These are phyloP conservation scores for Colletotrichum tamarilloi DNA, from an alignment of 2,329 filamentous ascomycete genomes.

Conservation along the genomic window DNA sequence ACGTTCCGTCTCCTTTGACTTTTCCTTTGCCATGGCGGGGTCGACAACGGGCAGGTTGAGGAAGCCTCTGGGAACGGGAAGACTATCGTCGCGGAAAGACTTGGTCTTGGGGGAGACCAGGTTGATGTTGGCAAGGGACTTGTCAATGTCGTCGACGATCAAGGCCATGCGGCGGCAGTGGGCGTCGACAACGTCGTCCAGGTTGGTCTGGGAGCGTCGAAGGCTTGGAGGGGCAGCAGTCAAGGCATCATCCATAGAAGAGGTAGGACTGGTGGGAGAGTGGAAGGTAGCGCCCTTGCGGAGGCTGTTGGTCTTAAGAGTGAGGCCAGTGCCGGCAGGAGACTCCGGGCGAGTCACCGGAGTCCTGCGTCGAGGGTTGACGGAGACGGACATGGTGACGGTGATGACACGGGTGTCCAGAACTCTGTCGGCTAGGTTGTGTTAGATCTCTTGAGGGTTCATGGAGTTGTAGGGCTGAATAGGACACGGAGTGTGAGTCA, in stretches of 20 bases:
- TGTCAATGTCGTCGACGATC: slow-evolving; percentile 74
- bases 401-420: slow-evolving; percentile 45
- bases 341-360: slow-evolving; percentile 53
- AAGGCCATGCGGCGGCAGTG: slow-evolving; percentile 76
- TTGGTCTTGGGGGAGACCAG: slow-evolving; percentile 50
- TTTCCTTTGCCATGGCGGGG: slow-evolving; percentile 57
- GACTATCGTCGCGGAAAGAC: slow-evolving; percentile 64
- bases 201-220: slow-evolving; percentile 74
- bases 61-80: slow-evolving; percentile 70
- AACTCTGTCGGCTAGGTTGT: slow-evolving; percentile 39
- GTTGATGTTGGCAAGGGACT: slow-evolving; percentile 64
- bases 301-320: slow-evolving; percentile 68
- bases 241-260: slow-evolving; percentile 55
- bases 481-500: slow-evolving; percentile 46
- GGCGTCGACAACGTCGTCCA: slow-evolving; percentile 79
- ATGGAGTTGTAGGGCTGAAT: slow-evolving; percentile 37
- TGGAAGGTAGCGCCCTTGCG: slow-evolving; percentile 78
- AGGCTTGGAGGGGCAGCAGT: slow-evolving; percentile 62
- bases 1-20: slow-evolving; percentile 53
- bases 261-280: slow-evolving; percentile 52
- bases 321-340: slow-evolving; percentile 53
- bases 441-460: slow-evolving; percentile 36
- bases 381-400: slow-evolving; percentile 55
- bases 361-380: slow-evolving; percentile 60
- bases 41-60: slow-evolving; percentile 66